A percentile compares a stretch with the other conserved stretches of the same genome.
Conservation (phyloP, 345 rosid species). For the Eucalyptus shirleyi region DNA sequence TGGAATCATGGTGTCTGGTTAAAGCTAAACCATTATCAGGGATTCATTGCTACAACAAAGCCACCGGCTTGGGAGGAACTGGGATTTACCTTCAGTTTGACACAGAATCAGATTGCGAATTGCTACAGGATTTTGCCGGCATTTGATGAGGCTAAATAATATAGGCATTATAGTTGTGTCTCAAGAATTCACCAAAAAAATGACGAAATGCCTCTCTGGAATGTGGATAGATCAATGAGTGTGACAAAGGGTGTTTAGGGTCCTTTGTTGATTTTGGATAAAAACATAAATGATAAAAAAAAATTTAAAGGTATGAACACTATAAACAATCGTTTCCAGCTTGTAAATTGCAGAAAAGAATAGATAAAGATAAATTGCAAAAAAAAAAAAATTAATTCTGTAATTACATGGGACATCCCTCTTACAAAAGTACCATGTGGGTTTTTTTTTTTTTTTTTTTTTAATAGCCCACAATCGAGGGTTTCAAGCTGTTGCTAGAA, state of each 20-base stretch:
- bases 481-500: not conserved
- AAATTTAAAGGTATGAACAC: not conserved
- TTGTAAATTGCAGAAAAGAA: not conserved
- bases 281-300: not conserved
- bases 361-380: not conserved
- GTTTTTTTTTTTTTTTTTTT: no score
- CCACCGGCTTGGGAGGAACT: conserved; percentile 79
- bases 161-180: not conserved
- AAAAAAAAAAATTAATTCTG: not conserved
- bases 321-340: not conserved
- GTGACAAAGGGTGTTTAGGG: not conserved
- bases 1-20: conserved; percentile 60
- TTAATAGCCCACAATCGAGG: not conserved
- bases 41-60: conserved; percentile 79
- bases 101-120: conserved; percentile 57
- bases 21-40: conserved; percentile 55
- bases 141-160: not conserved
- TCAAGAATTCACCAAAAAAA: not conserved
- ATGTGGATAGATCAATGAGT: not conserved
- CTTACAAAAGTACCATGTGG: not conserved
- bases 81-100: conserved; percentile 63
- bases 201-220: not conserved
- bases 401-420: not conserved
- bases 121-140: conserved; percentile 59
- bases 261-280: not conserved